These are phyloP conservation scores for Noccaea bulbosa DNA, from an alignment of 345 rosid genomes.

Conservation along the genomic window DNA sequence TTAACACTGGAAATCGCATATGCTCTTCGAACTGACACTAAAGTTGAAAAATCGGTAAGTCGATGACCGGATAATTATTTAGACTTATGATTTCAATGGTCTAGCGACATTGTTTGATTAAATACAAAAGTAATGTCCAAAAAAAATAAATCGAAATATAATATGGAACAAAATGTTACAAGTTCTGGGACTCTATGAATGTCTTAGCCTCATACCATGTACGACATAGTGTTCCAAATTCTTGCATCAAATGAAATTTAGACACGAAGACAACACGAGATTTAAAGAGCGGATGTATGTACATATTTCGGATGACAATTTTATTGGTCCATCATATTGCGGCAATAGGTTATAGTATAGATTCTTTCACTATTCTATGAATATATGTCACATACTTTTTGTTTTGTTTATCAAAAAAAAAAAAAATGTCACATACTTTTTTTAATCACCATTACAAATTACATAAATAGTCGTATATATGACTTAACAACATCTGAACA, in stretches of 20 bases:
- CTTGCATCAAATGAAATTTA: constrained; percentile 26
- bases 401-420: no score
- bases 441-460: neutral
- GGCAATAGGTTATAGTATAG: constrained; percentile 21
- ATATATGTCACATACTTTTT: neutral
- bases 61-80: neutral
- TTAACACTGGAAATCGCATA: neutral
- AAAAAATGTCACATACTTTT: no score
- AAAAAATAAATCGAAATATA: no score
- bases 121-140: neutral
- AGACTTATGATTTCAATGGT: neutral
- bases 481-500: neutral
- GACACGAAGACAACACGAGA: constrained; percentile 11
- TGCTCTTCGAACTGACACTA: neutral
- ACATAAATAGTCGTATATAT: neutral
- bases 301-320: neutral
- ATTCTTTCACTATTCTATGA: constrained; percentile 14
- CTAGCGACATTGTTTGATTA: neutral
- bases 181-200: constrained; percentile 5
- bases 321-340: constrained; percentile 29
- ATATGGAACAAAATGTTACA: constrained; percentile 7
- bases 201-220: constrained; percentile 21
- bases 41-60: neutral
- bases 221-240: constrained; percentile 26
- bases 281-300: neutral